Evolutionary conservation across 1,284 basidiomycete species (phyloP).

Genomic region (Microstroma glucosiphilum): DNA sequence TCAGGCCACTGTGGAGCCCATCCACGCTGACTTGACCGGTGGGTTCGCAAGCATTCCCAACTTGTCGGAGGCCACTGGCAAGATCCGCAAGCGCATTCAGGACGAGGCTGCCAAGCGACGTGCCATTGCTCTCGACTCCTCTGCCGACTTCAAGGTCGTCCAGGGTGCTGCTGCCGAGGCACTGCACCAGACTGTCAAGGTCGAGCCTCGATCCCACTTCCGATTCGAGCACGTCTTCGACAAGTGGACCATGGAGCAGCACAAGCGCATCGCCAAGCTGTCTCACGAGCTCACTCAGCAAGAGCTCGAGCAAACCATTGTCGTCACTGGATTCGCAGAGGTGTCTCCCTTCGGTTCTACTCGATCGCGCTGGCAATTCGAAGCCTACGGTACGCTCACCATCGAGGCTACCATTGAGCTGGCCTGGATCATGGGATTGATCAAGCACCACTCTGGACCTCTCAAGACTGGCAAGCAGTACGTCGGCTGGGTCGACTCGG

Average conservation of each 20-base stretch:
- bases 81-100: constrained; percentile 69
- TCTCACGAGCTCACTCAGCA: constrained; percentile 52
- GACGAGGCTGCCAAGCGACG: constrained; percentile 82
- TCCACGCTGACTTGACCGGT: constrained; percentile 88
- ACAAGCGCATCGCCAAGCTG: constrained; percentile 60
- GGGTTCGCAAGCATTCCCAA: constrained; percentile 54
- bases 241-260: constrained; percentile 54
- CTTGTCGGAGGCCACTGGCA: constrained; percentile 36
- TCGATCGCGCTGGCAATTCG: constrained; percentile 88
- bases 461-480: constrained; percentile 73
- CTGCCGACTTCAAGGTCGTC: constrained; percentile 85
- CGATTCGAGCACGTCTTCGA: constrained; percentile 58
- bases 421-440: constrained; percentile 98
- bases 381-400: constrained; percentile 41
- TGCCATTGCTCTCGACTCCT: constrained; percentile 85
- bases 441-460: constrained; percentile 96
- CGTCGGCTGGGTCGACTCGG: constrained; percentile 95
- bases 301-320: constrained; percentile 90
- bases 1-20: constrained; percentile 98
- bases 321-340: constrained; percentile 93
- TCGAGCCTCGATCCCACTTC: constrained; percentile 95
- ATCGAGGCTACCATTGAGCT: constrained; percentile 98
- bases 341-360: constrained; percentile 98
- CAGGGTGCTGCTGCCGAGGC: constrained; percentile 89
- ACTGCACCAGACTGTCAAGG: constrained; percentile 82